phyloP scores from a whole-genome alignment of 768 basidiomycete species.

The Chalciporus sphaerocephalus region DNA sequence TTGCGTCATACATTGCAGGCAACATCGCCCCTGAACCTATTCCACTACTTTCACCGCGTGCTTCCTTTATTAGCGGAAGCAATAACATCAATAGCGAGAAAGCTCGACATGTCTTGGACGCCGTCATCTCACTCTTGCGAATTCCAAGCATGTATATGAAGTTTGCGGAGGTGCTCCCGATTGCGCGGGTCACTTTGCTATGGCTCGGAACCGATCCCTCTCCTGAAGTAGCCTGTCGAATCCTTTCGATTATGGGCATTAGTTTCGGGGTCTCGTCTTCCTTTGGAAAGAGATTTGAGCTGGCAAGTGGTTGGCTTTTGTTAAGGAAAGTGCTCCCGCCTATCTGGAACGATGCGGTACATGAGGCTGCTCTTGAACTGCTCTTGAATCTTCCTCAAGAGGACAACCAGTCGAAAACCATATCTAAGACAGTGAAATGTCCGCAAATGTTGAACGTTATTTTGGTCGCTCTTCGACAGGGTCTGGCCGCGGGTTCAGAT shows the following conservation, averaged over 20 bases:
- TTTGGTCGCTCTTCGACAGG: constrained; percentile 59
- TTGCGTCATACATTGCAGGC: constrained; percentile 81
- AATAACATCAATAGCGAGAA: constrained; percentile 43
- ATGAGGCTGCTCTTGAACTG: constrained; percentile 64
- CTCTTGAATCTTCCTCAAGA: constrained; percentile 48
- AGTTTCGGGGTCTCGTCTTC: constrained; percentile 51
- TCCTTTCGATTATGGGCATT: constrained; percentile 56
- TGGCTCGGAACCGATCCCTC: constrained; percentile 77
- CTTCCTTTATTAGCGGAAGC: constrained; percentile 11
- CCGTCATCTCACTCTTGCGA: constrained; percentile 59
- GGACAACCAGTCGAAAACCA: not conserved
- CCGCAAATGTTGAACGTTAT: constrained; percentile 71
- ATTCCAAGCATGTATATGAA: constrained; percentile 57
- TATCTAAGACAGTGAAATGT: constrained; percentile 43
- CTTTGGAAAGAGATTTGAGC: constrained; percentile 79
- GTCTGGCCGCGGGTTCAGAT: constrained; percentile 38
- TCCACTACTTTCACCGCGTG: constrained; percentile 9
- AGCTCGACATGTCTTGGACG: constrained; percentile 63
- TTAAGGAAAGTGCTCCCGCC: constrained; percentile 63
- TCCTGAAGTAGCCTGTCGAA: constrained; percentile 49
- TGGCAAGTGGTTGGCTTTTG: constrained; percentile 79
- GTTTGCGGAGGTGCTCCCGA: constrained; percentile 68
- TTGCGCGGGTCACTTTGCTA: constrained; percentile 74
- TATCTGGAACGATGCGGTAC: constrained; percentile 66
- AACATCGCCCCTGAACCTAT: constrained; percentile 52